Base-by-base conservation (phyloP, 164 flowering plant species). In the Berberis thunbergii region DNA sequence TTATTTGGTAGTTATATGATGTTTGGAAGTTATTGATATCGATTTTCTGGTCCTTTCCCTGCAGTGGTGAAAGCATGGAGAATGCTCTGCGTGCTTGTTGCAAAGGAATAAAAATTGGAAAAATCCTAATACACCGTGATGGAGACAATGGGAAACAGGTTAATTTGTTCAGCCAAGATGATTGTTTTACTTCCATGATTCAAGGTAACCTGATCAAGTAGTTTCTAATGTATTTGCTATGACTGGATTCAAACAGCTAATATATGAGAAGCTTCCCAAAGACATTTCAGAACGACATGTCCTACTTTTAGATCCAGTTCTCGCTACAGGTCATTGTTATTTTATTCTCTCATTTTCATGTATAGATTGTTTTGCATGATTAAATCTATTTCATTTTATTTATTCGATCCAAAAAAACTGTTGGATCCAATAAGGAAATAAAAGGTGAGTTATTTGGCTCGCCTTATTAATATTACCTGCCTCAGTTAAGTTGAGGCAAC, bases 61-160 rank as follows among this genome's bases (percentile, higher is more conserved):
- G 44, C 75, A 93, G 98, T 79, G 98, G 98, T 68, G 98, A 93
- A 77, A 93, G 98, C 79, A 93, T 93, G 98, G 98, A 93, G 74
- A 93, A 93, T 73, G 98, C 98, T 54, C 77, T 93, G 67, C 89
- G 98, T 68, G 98, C 97, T 60, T 93, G 98, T 70, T 93, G 98
- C 77, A 93, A 93, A 77, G 98, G 98, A 67, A 93, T 93, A 65
- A 93, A 93, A 83, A 89, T 93, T 60, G 98, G 98, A 68, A 93
- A 93, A 78, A 93, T 93, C 63, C 81, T 93, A 58, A 93, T 93
- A 67, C 98, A 92, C 70, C 88, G 98, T 43, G 96, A 87, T 69
- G 98, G 97, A 67, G 98, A 92, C 77, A 84, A 92, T 73, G 98
- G 98, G 62, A 81, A 87, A 67, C 98, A 92, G 91, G 98, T 91